Percentiles rank a stretch among this genome's conserved stretches.
phyloP scores from a whole-genome alignment of 2,329 filamentous ascomycete genomes.

The Sphaerulina musiva region DNA sequence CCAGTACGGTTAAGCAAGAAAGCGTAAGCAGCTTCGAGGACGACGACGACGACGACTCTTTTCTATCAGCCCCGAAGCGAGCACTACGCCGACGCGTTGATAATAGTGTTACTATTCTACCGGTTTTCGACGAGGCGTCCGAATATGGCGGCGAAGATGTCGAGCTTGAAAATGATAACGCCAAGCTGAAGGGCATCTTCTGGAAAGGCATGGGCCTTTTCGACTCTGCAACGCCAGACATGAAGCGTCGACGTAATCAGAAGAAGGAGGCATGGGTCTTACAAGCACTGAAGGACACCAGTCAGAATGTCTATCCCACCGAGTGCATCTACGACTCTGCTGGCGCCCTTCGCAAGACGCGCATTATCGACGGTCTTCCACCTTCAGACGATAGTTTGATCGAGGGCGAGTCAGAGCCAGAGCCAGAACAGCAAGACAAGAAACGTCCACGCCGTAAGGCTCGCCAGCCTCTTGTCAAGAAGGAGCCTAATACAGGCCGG shows the following conservation, averaged over 20 bases:
- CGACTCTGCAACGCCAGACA: constrained; percentile 67
- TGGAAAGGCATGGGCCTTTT: constrained; percentile 78
- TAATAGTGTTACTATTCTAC: constrained; percentile 14
- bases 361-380: constrained; percentile 41
- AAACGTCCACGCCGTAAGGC: constrained; percentile 21
- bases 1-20: constrained; percentile 26
- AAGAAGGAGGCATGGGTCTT: constrained; percentile 69
- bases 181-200: constrained; percentile 62
- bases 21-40: constrained; percentile 23
- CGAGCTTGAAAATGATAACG: constrained; percentile 29
- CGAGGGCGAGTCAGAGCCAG: constrained; percentile 30
- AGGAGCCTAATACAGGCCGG: constrained; percentile 26
- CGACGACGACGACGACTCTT: constrained; percentile 22
- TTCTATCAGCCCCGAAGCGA: constrained; percentile 5
- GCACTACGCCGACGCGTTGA: constrained; percentile 2
- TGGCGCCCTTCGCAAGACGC: constrained; percentile 39
- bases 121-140: constrained; percentile 20
- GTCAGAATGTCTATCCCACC: constrained; percentile 55
- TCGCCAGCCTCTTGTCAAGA: constrained; percentile 25
- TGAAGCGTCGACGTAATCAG: constrained; percentile 70
- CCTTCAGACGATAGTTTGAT: constrained; percentile 36
- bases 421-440: constrained; percentile 26
- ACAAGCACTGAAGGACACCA: constrained; percentile 58
- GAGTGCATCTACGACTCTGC: constrained; percentile 56
- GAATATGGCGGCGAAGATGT: constrained; percentile 32